Percentiles rank a stretch among this genome's conserved stretches.
These are phyloP conservation scores for Lanzia echinophila DNA, from an alignment of 2,329 filamentous ascomycete genomes.

Conservation along the genomic window DNA sequence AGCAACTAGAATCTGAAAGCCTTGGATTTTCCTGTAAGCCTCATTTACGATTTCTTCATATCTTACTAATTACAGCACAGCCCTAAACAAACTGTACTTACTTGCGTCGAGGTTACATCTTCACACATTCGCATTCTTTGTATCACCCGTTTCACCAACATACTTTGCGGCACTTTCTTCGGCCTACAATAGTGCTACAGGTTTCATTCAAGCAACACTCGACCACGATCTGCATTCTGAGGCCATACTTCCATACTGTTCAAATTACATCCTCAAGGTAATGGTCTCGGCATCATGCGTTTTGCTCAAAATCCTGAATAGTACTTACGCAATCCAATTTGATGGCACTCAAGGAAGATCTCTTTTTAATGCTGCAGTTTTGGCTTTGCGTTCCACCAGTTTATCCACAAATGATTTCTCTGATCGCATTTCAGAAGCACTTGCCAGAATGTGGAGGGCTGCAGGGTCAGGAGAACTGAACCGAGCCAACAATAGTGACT, in stretches of 20 bases:
- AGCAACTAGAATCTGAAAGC: constrained; percentile 6
- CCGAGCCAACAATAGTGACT: constrained; percentile 6
- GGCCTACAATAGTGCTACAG: constrained; percentile 34
- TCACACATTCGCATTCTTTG: constrained; percentile 19
- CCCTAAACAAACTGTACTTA: constrained; percentile 14
- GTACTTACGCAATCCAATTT: constrained; percentile 52
- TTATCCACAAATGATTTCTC: constrained; percentile 57
- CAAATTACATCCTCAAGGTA: constrained; percentile 61
- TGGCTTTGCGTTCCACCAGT: constrained; percentile 52
- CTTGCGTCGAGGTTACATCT: constrained; percentile 18
- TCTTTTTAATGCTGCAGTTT: constrained; percentile 53
- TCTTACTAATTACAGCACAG: constrained; percentile 8
- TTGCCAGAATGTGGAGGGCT: constrained; percentile 55
- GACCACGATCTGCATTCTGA: constrained; percentile 20
- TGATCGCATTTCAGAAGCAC: constrained; percentile 56
- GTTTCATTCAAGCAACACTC: constrained; percentile 15
- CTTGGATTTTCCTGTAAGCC: constrained; percentile 5
- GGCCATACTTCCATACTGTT: constrained; percentile 39
- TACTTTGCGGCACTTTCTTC: constrained; percentile 29
- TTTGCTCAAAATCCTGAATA: constrained; percentile 59
- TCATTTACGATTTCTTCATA: too few relatives aligned
- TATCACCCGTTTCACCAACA: constrained; percentile 6
- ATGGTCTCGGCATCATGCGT: constrained; percentile 58
- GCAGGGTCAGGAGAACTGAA: constrained; percentile 10
- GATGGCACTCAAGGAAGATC: constrained; percentile 48